phyloP scores from a whole-genome alignment of 2,329 filamentous ascomycete species.

The Clarireedia hainanense region DNA sequence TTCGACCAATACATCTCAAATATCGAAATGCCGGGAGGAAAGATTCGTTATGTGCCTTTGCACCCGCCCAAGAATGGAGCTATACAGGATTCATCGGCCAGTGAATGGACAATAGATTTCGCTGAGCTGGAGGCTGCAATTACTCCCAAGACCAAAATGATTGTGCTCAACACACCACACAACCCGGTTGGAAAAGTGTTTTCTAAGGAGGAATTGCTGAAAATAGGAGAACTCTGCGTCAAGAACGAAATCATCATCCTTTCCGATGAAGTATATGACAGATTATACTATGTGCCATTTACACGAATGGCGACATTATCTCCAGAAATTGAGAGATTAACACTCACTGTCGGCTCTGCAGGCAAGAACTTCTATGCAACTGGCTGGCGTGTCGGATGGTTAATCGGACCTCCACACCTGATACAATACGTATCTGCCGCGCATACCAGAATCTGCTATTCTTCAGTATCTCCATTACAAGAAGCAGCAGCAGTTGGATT shows the following conservation, averaged over 20 bases:
- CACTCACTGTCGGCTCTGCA: conserved; percentile 87
- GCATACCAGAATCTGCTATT: conserved; percentile 95
- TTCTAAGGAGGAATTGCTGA: conserved; percentile 71
- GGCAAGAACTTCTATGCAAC: conserved; percentile 99
- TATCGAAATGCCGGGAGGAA: conserved; percentile 96
- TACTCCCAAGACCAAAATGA: conserved; percentile 87
- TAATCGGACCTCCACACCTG: conserved; percentile 81
- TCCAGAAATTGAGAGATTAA: conserved; percentile 79
- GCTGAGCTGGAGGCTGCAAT: conserved; percentile 73
- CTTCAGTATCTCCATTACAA: conserved; percentile 84
- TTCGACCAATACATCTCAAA: conserved; percentile 99
- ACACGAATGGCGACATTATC: conserved; percentile 87
- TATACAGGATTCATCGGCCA: conserved; percentile 71
- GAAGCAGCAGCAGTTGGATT: conserved; percentile 93
- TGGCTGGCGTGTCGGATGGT: conserved; percentile 91
- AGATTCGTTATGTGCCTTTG: conserved; percentile 90
- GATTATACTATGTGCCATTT: conserved; percentile 91
- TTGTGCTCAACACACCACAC: conserved; percentile 79
- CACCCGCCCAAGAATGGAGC: conserved; percentile 78
- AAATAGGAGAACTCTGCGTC: conserved; percentile 81
- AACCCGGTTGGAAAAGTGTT: conserved; percentile 98
- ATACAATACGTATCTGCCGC: conserved; percentile 89
- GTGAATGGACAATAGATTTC: conserved; percentile 84
- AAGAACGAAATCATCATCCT: conserved; percentile 92
- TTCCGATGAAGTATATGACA: conserved; percentile 89